Conservation (phyloP, 2,329 filamentous ascomycete species). For the Tolypocladium guangdongense region DNA sequence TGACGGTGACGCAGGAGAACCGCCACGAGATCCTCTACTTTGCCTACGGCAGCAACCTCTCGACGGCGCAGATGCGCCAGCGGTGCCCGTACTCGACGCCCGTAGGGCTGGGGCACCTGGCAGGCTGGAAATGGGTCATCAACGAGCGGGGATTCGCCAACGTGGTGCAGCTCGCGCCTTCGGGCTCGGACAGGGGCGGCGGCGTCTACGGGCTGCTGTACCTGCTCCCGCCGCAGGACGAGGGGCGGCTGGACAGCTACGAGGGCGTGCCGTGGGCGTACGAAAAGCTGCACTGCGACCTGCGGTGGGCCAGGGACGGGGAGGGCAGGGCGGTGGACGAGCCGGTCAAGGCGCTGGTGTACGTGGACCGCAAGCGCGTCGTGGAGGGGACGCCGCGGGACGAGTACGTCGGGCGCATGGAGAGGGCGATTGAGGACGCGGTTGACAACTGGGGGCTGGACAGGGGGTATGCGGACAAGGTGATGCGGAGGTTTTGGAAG, state of each 20-base stretch:
- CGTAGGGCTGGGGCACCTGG: slow-evolving; percentile 45
- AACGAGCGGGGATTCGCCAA: slow-evolving; percentile 59
- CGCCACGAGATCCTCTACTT: slow-evolving; percentile 45
- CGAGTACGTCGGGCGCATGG: slow-evolving; percentile 56
- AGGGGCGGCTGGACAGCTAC: slow-evolving; percentile 38
- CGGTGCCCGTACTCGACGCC: slow-evolving; percentile 50
- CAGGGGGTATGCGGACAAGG: slow-evolving; percentile 37
- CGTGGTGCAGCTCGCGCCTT: slow-evolving; percentile 30
- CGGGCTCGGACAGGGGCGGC: slow-evolving; percentile 6
- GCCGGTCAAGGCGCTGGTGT: slow-evolving; percentile 39
- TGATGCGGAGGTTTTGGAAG: slow-evolving; percentile 36
- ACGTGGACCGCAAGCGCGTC: slow-evolving; percentile 39
- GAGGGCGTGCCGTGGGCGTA: slow-evolving; percentile 57
- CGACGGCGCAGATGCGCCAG: slow-evolving; percentile 49
- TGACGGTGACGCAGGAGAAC: slow-evolving; percentile 23
- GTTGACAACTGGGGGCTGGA: slow-evolving; percentile 41
- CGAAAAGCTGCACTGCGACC: slow-evolving; percentile 34
- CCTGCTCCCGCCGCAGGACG: slow-evolving; percentile 36
- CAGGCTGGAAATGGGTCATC: slow-evolving; percentile 54
- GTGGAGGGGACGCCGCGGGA: slow-evolving; percentile 29
- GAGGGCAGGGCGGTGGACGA: slow-evolving; percentile 11
- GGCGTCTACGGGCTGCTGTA: slow-evolving; percentile 51
- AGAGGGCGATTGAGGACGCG: slow-evolving; percentile 50
- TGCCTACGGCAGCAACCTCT: slow-evolving; percentile 62
- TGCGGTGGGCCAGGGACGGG: slow-evolving; percentile 14